Base-by-base conservation (phyloP, 176 grass and related monocot species). In the Triticum turgidum region DNA sequence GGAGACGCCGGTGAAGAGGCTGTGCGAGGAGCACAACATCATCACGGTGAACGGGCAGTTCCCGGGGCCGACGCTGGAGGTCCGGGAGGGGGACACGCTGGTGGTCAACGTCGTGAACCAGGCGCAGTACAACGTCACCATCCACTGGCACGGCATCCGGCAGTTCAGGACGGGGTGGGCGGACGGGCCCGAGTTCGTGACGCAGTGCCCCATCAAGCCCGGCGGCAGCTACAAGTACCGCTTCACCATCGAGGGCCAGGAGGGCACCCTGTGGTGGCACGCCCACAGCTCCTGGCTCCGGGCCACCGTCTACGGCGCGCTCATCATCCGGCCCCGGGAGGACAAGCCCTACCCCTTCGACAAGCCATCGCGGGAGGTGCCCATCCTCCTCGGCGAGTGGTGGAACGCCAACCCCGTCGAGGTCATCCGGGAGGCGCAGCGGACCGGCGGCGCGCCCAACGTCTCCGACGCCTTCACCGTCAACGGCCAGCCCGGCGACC, bases 261-360 rank as follows among this genome's bases (percentile, higher is more conserved):
- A 94, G 69, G 94, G 94, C 83, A 97, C 92, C 30, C 77, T 97
- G 61, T 97, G 94, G 94, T 97, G 94, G 94, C 92, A 97, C 84
- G 94, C 94, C 2, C 94, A 97, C 73, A 96, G 91, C 85, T 96
- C 94, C 61, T 96, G 91, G 89, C 94, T 96, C 79, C 32, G 94
- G 65, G 91, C 94, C 65, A 93, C 94, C 38, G 89, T 96, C 61
- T 92, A 96, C 24, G 94, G 94, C 49, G 94, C 89, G 14, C 89
- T 96, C 75, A 67, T 96, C 85, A 88, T 96, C 74, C 79, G 87
- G 44, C 94, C 94, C 61, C 79, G 63, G 75, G 87, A 81, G 18
- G 58, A 76, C 69, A 78, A 76, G 27, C n/a, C 82, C 39, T 94
- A 94, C 82, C 94, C 94, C 2, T 97, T 97, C 84, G 69, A 18